Evolutionary conservation across 805 yeast genomes (phyloP).

Genomic region (Candida krabiensis): DNA sequence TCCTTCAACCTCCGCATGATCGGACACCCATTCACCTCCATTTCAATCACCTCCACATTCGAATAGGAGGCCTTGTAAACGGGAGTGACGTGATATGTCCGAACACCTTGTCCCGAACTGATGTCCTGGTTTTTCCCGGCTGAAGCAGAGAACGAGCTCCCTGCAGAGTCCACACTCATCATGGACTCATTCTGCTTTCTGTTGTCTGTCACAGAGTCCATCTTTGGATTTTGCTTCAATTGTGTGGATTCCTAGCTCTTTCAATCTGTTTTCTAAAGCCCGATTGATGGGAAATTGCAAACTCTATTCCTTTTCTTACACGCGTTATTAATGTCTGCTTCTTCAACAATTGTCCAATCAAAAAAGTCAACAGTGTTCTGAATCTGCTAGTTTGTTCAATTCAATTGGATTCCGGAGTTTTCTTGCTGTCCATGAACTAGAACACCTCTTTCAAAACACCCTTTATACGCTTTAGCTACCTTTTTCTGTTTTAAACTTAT

Average conservation of each 20-base stretch:
- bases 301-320: too few relatives aligned
- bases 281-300: too few relatives aligned
- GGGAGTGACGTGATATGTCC: slow-evolving; percentile 26
- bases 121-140: background rate
- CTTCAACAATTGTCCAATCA: too few relatives aligned
- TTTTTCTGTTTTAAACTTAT: background rate
- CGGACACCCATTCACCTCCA: slow-evolving; percentile 58
- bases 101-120: slow-evolving; percentile 3
- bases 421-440: too few relatives aligned
- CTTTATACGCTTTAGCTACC: too few relatives aligned
- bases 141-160: slow-evolving; percentile 1
- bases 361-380: too few relatives aligned
- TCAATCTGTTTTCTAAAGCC: too few relatives aligned
- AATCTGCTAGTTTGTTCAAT: too few relatives aligned
- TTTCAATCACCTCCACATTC: slow-evolving; percentile 59
- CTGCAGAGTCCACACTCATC: slow-evolving; percentile 13
- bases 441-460: too few relatives aligned
- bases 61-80: slow-evolving; percentile 64
- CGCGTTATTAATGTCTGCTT: too few relatives aligned
- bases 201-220: slow-evolving; percentile 11
- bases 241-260: too few relatives aligned
- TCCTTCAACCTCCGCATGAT: slow-evolving; percentile 67
- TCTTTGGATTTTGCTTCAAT: background rate
- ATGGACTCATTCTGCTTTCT: slow-evolving; percentile 8
- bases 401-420: too few relatives aligned